These are phyloP conservation scores for Cercospora brassicicola DNA, from an alignment of 2,329 filamentous ascomycete species.

Conservation along the genomic window DNA sequence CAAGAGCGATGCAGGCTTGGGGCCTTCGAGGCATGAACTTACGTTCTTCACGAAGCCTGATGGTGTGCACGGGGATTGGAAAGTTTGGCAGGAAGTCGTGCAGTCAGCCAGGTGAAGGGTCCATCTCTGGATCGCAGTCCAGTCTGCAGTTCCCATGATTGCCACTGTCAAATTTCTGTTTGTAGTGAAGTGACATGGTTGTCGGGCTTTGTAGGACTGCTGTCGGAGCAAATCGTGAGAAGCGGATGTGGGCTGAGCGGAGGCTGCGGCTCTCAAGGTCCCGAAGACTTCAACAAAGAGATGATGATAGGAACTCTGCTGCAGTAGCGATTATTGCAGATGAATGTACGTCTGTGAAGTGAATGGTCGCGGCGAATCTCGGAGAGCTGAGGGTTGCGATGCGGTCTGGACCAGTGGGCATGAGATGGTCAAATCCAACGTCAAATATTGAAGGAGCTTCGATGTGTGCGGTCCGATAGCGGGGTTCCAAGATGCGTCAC, in stretches of 20 bases:
- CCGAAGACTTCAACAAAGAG: not conserved
- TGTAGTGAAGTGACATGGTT: not conserved
- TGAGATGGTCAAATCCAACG: rapidly evolving
- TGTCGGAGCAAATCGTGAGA: not conserved
- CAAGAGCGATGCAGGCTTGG: not conserved
- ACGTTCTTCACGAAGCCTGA: not conserved
- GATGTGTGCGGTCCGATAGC: not conserved
- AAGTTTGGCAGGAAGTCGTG: not conserved
- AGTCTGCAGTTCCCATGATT: not conserved
- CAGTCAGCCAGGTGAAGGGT: not conserved
- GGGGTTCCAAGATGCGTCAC: not conserved
- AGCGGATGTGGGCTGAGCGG: not conserved
- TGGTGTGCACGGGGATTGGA: not conserved
- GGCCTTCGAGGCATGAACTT: not conserved
- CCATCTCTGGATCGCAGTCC: not conserved
- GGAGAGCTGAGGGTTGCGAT: not conserved
- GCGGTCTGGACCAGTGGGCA: not conserved
- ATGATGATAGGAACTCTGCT: not conserved
- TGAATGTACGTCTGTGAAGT: not conserved
- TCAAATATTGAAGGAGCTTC: not conserved
- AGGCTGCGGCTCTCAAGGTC: not conserved
- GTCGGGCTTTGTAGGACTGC: not conserved
- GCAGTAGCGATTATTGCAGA: too few species aligned
- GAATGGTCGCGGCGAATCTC: not conserved
- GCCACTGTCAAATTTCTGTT: not conserved